These are phyloP conservation scores for Aspergillus incahuasiensis DNA, from an alignment of 495 filamentous ascomycete species.

Conservation along the genomic window DNA sequence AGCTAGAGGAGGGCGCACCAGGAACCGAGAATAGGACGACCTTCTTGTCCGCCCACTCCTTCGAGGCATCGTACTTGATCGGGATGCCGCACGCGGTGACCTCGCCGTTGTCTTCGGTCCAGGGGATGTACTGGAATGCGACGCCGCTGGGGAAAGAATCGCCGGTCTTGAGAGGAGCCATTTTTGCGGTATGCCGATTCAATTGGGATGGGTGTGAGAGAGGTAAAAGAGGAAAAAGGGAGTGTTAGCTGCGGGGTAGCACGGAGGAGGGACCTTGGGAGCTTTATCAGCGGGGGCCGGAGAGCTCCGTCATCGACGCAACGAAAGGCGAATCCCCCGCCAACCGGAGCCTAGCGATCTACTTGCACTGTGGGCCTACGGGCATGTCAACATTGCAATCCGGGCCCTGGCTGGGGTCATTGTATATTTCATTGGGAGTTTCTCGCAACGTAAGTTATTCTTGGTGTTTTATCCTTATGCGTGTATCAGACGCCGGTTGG, in stretches of 20 bases:
- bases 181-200: not conserved
- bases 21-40: conserved; percentile 86
- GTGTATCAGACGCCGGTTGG: too few relatives aligned
- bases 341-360: not conserved
- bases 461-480: too few relatives aligned
- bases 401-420: too few relatives aligned
- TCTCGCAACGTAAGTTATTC: too few relatives aligned
- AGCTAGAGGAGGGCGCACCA: conserved; percentile 34
- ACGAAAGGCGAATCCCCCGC: not conserved
- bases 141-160: conserved; percentile 78
- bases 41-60: conserved; percentile 83
- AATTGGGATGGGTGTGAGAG: not conserved
- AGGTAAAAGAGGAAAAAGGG: not conserved
- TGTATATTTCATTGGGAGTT: too few relatives aligned
- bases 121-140: conserved; percentile 71
- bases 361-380: not conserved
- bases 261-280: not conserved
- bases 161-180: conserved; percentile 56
- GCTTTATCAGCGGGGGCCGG: not conserved
- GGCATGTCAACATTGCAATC: not conserved
- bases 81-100: conserved; percentile 73
- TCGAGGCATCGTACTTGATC: conserved; percentile 72
- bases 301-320: not conserved
- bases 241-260: conserved; percentile 7
- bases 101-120: conserved; percentile 57